These are phyloP conservation scores for Fusarium pseudograminearum DNA, from an alignment of 2,329 filamentous ascomycete species.

Conservation along the genomic window DNA sequence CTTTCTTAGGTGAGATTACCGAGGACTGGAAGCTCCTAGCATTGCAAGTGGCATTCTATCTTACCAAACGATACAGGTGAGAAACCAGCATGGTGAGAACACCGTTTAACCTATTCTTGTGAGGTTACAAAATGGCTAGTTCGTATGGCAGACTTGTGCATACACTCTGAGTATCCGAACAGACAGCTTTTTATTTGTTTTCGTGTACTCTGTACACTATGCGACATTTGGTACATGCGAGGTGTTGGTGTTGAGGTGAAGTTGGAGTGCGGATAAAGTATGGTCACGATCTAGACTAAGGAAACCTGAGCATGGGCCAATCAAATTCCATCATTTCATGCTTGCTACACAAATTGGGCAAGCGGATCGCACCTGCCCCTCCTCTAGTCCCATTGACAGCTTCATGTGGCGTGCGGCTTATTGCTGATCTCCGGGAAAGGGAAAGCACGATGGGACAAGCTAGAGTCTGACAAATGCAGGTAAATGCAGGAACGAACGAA, in stretches of 20 bases:
- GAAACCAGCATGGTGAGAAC: neutral
- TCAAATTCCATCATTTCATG: neutral
- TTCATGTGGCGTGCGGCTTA: conserved; percentile 30
- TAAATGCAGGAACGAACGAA: conserved; percentile 27
- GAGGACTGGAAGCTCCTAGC: neutral
- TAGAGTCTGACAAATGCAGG: neutral
- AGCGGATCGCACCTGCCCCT: conserved; percentile 21
- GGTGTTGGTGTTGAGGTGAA: conserved; percentile 11
- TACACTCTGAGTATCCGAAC: no score
- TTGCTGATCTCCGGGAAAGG: conserved; percentile 26
- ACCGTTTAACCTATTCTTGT: neutral
- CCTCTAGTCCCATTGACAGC: conserved; percentile 25
- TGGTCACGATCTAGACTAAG: conserved; percentile 17
- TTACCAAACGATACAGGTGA: neutral
- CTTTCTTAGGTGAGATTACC: neutral
- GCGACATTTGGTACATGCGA: neutral
- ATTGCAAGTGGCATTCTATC: neutral
- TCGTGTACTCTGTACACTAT: neutral
- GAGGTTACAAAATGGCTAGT: neutral
- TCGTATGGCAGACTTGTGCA: neutral
- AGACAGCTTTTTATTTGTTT: neutral
- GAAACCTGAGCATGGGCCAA: conserved; percentile 8
- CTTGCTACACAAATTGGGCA: conserved; percentile 32
- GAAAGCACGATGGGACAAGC: conserved; percentile 14
- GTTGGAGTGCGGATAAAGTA: conserved; percentile 5